Percentiles rank a stretch among this genome's conserved stretches.
Conservation (phyloP, 148 eudicot genomes). For the Pharnaceum exiguum region DNA sequence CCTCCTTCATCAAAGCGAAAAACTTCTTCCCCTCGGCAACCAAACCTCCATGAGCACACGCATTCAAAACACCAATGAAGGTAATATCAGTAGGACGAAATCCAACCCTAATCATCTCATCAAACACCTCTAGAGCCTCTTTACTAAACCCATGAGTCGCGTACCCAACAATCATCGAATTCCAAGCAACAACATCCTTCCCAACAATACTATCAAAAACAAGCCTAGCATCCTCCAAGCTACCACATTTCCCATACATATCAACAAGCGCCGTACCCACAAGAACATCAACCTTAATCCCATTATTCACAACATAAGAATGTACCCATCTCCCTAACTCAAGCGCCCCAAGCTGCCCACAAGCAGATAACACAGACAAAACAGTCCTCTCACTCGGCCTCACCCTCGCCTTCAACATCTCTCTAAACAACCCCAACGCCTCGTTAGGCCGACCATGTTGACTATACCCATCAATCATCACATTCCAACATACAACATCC, state of each 20-base stretch:
- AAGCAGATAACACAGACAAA: conserved; percentile 63
- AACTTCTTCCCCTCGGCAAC: conserved; percentile 50
- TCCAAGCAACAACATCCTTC: conserved; percentile 80
- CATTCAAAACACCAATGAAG: conserved; percentile 70
- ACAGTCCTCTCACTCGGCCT: conserved; percentile 58
- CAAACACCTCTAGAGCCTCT: conserved; percentile 53
- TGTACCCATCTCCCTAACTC: conserved; percentile 85
- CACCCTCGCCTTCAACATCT: conserved; percentile 46
- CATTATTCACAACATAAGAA: conserved; percentile 45
- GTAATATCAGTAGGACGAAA: conserved; percentile 69
- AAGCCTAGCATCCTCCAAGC: conserved; percentile 60
- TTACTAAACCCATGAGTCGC: conserved; percentile 73
- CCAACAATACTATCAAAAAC: conserved; percentile 50
- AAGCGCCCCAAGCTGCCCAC: conserved; percentile 79
- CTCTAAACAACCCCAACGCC: conserved; percentile 52
- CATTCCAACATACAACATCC: conserved; percentile 92
- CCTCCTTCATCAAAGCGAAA: conserved; percentile 48
- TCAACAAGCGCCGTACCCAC: conserved; percentile 77
- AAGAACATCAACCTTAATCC: conserved; percentile 34
- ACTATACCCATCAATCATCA: conserved; percentile 81
- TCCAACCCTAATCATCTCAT: conserved; percentile 32
- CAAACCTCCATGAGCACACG: conserved; percentile 80
- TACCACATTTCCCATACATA: conserved; percentile 90
- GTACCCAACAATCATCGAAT: conserved; percentile 77
- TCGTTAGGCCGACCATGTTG: conserved; percentile 65